A percentile compares a stretch with the other conserved stretches of the same genome.
Evolutionary conservation across 305 asterid genomes (phyloP).

Genomic region (Stenogyne calaminthoides): DNA sequence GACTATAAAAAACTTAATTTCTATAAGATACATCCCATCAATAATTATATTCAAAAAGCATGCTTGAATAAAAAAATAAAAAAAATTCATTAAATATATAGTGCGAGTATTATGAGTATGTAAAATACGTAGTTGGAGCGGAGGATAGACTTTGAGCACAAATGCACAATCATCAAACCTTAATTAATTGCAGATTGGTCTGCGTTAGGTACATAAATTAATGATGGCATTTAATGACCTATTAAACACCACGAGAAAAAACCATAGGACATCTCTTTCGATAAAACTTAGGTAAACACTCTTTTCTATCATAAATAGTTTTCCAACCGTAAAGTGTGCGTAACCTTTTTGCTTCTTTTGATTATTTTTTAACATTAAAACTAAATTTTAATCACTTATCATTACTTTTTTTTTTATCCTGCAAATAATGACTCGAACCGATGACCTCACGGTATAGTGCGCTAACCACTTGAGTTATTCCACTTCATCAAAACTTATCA

Average conservation of each 20-base stretch:
- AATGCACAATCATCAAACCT: conserved; percentile 17
- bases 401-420: no score
- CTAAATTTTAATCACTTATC: background rate
- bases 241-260: conserved; percentile 32
- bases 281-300: conserved; percentile 42
- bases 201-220: conserved; percentile 40
- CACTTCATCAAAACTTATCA: no score
- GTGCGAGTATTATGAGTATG: no score
- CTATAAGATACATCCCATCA: no score
- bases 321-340: conserved; percentile 22
- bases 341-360: conserved; percentile 20
- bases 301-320: conserved; percentile 39
- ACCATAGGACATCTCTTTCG: conserved; percentile 35
- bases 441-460: no score
- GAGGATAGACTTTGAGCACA: background rate
- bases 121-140: background rate
- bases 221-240: conserved; percentile 36
- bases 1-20: no score
- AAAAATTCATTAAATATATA: background rate
- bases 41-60: background rate
- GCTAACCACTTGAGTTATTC: no score
- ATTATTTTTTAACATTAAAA: background rate
- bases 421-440: no score
- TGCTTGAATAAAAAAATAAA: background rate
- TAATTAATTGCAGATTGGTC: conserved; percentile 31